phyloP scores from a whole-genome alignment of 179 eudicot species.

The Drosera spatulata region DNA sequence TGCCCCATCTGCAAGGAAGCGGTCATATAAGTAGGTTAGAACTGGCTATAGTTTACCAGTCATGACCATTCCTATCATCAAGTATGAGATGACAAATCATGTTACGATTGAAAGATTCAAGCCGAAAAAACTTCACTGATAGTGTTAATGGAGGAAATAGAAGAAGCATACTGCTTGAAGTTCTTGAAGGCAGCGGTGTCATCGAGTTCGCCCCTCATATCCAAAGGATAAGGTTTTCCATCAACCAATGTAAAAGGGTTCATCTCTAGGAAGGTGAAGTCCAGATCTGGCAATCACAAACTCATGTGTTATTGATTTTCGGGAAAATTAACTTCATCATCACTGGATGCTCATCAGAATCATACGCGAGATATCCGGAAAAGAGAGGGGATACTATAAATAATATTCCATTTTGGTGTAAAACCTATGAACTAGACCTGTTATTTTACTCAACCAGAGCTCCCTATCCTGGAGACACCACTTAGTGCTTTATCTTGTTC shows the following conservation, averaged over 20 bases:
- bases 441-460: no score
- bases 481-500: no score
- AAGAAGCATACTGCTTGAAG: conserved; percentile 42
- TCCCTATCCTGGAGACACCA: neutral
- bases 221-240: conserved; percentile 67
- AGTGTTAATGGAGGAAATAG: neutral
- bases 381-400: no score
- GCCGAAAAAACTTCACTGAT: neutral
- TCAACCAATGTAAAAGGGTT: conserved; percentile 60
- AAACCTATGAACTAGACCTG: no score
- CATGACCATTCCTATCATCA: no score
- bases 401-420: no score
- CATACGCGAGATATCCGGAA: no score
- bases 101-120: neutral
- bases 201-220: conserved; percentile 75
- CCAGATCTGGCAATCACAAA: conserved; percentile 32
- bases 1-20: conserved; percentile 39
- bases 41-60: neutral
- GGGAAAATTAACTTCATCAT: neutral
- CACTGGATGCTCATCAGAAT: neutral
- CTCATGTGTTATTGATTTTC: neutral
- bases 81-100: neutral
- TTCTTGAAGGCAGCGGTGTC: conserved; percentile 71
- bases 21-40: neutral
- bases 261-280: conserved; percentile 69